Conservation (phyloP, 164 flowering plant genomes). For the Litsea cubeba region DNA sequence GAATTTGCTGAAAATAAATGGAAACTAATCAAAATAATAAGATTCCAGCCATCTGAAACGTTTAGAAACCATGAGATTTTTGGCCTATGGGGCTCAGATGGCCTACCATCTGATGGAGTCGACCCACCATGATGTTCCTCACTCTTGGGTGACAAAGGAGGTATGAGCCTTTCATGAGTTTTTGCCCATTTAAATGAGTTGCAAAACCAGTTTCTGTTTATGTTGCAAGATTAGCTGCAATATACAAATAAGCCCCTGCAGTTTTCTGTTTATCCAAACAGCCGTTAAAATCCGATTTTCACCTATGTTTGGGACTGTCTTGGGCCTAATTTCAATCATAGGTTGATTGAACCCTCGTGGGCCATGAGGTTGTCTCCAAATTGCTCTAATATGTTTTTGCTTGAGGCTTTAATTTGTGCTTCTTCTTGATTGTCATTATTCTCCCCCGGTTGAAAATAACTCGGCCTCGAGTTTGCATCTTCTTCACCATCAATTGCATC, state of each 20-base stretch:
- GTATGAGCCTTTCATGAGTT: conserved; percentile 19
- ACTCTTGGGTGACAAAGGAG: conserved; percentile 16
- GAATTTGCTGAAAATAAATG: neutral
- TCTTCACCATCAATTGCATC: neutral
- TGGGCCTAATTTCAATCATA: too few species aligned
- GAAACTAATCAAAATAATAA: neutral
- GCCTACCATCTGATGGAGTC: too few species aligned
- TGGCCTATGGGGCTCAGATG: too few species aligned
- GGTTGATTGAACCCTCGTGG: neutral
- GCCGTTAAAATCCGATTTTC: too few species aligned
- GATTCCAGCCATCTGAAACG: too few species aligned
- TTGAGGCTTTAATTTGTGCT: neutral
- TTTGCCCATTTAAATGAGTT: neutral
- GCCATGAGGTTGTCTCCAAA: neutral
- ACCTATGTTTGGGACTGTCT: too few species aligned
- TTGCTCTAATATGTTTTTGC: neutral
- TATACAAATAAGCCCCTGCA: too few species aligned
- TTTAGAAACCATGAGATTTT: too few species aligned
- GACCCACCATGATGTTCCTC: too few species aligned
- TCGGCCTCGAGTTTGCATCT: neutral
- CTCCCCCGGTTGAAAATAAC: neutral
- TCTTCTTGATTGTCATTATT: neutral
- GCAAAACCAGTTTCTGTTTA: too few species aligned
- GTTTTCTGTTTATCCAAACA: too few species aligned
- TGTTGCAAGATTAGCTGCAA: too few species aligned